phyloP scores from a whole-genome alignment of 1,284 basidiomycete genomes.

The Somion occarium region DNA sequence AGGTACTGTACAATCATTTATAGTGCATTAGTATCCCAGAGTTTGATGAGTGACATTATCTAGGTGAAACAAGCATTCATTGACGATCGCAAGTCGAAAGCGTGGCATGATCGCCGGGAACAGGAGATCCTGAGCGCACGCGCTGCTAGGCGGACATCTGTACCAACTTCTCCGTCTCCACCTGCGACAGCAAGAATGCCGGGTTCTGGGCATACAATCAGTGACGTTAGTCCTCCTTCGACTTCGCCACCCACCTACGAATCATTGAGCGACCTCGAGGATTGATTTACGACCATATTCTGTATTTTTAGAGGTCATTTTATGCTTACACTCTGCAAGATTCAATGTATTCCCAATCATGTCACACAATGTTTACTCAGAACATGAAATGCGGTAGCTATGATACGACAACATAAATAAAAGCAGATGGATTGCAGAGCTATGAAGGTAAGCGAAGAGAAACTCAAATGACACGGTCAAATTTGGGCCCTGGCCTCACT shows the following conservation, averaged over 20 bases:
- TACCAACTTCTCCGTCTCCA: not conserved
- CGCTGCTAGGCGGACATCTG: not conserved
- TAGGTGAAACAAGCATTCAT: slow-evolving; percentile 67
- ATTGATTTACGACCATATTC: too few species aligned
- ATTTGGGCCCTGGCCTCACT: too few species aligned
- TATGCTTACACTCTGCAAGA: too few species aligned
- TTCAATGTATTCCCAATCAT: too few species aligned
- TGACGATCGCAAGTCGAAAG: slow-evolving; percentile 59
- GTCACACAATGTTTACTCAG: too few species aligned
- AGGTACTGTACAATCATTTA: slow-evolving; percentile 29
- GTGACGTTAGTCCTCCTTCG: not conserved
- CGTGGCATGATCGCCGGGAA: slow-evolving; percentile 48
- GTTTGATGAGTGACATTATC: not conserved
- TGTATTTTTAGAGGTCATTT: too few species aligned
- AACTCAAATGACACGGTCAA: too few species aligned
- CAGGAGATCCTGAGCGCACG: slow-evolving; percentile 40
- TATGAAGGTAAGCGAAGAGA: too few species aligned
- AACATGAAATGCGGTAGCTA: too few species aligned
- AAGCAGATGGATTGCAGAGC: too few species aligned
- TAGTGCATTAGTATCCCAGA: not conserved
- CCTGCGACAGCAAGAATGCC: slow-evolving; percentile 5
- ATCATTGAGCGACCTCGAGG: not conserved
- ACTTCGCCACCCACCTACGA: slow-evolving; percentile 1
- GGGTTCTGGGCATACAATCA: slow-evolving; percentile 6
- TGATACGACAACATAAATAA: too few species aligned